Conservation (phyloP, 495 filamentous ascomycete genomes). For the Xylaria nigripes region DNA sequence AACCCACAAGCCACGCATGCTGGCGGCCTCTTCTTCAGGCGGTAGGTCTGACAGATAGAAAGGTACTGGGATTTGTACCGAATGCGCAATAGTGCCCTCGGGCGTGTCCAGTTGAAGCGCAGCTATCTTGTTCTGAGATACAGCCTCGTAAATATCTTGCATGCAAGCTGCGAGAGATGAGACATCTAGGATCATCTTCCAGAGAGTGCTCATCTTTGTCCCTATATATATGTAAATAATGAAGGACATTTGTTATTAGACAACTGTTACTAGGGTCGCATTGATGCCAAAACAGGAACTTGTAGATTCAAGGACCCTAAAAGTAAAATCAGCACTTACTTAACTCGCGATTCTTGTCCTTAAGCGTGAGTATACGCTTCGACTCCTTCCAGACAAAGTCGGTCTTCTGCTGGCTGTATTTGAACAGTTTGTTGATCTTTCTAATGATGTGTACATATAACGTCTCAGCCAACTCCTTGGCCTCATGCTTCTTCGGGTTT, state of each 20-base stretch:
- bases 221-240: conserved; percentile 25
- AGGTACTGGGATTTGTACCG: conserved; percentile 77
- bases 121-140: conserved; percentile 77
- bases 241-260: not conserved
- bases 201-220: conserved; percentile 47
- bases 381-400: conserved; percentile 85
- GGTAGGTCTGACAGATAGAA: conserved; percentile 68
- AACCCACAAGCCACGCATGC: conserved; percentile 58
- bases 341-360: conserved; percentile 69
- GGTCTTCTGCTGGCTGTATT: conserved; percentile 79
- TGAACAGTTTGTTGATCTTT: conserved; percentile 81
- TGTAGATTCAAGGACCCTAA: not conserved
- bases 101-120: conserved; percentile 41
- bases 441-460: conserved; percentile 84
- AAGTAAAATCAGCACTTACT: conserved; percentile 41
- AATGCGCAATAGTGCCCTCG: conserved; percentile 50
- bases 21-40: conserved; percentile 44
- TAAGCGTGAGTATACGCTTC: conserved; percentile 64
- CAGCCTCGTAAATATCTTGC: conserved; percentile 66
- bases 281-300: not conserved
- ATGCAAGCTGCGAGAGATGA: conserved; percentile 82
- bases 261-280: not conserved
- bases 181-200: conserved; percentile 60
- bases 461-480: conserved; percentile 62
- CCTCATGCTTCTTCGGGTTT: conserved; percentile 67